Evolutionary conservation across 805 yeast species (phyloP).

Genomic region (Alloascoidea africana): DNA sequence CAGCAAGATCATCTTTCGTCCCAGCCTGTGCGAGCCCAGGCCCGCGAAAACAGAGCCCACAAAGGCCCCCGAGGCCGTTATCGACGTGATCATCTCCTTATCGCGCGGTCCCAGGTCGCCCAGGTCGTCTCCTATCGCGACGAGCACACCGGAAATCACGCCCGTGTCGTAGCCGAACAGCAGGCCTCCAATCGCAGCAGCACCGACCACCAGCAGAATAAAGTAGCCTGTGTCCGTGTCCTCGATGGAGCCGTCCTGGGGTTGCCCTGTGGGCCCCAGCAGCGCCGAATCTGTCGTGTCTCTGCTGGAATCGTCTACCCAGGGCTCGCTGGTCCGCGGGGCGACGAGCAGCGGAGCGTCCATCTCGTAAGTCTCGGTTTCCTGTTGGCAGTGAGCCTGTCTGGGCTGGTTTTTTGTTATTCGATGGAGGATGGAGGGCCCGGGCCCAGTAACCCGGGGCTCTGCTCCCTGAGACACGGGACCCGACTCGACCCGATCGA

Average conservation of each 20-base stretch:
- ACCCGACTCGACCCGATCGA: too few species aligned
- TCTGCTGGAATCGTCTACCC: too few species aligned
- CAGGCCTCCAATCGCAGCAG: constrained; percentile 31
- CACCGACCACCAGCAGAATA: background rate
- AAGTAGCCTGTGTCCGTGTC: background rate
- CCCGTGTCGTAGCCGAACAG: constrained; percentile 56
- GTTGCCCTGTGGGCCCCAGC: too few species aligned
- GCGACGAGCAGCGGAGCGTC: too few species aligned
- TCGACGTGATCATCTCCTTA: constrained; percentile 27
- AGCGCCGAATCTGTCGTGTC: too few species aligned
- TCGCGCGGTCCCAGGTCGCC: constrained; percentile 18
- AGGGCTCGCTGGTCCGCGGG: too few species aligned
- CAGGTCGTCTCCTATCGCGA: constrained; percentile 28
- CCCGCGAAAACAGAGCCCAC: constrained; percentile 37
- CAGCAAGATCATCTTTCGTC: constrained; percentile 23
- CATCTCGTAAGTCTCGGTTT: too few species aligned
- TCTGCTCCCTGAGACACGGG: too few species aligned
- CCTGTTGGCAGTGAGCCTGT: too few species aligned
- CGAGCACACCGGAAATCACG: constrained; percentile 42
- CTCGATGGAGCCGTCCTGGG: constrained; percentile 1
- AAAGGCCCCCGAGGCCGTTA: constrained; percentile 38
- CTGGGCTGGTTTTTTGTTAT: too few species aligned
- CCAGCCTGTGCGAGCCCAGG: constrained; percentile 25
- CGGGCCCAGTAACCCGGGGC: too few species aligned
- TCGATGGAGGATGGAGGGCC: too few species aligned